A percentile compares a stretch with the other conserved stretches of the same genome.
phyloP scores from a whole-genome alignment of 164 flowering plant species.

The Platanus orientalis region DNA sequence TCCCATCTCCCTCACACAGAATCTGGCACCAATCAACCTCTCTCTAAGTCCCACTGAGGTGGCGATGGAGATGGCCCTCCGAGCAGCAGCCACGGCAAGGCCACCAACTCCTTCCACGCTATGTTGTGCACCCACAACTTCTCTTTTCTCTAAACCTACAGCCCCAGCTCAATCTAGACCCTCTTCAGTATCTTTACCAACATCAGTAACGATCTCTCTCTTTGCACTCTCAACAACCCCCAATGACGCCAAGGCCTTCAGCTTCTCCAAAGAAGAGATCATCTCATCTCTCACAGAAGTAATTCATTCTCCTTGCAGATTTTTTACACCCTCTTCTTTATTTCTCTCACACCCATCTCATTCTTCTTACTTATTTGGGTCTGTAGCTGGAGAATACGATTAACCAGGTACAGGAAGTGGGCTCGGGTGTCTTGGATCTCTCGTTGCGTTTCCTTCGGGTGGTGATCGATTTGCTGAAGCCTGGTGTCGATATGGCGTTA shows the following conservation, averaged over 20 bases:
- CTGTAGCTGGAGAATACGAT: constrained; percentile 74
- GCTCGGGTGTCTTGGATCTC: constrained; percentile 42
- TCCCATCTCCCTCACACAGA: no score
- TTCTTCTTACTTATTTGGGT: neutral
- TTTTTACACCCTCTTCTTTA: no score
- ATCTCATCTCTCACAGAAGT: constrained; percentile 69
- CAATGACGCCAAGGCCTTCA: constrained; percentile 55
- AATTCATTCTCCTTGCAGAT: neutral
- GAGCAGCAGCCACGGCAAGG: constrained; percentile 49
- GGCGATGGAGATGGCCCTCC: constrained; percentile 48
- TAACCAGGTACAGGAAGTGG: constrained; percentile 55
- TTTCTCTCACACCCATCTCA: neutral
- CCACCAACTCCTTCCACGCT: constrained; percentile 19
- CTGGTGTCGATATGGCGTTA: constrained; percentile 59
- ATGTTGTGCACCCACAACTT: neutral
- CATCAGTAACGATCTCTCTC: constrained; percentile 46
- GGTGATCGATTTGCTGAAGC: constrained; percentile 49
- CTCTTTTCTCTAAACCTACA: constrained; percentile 13
- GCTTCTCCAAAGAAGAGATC: constrained; percentile 68
- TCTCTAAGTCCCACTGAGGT: neutral
- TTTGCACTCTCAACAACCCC: constrained; percentile 49
- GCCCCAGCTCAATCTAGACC: constrained; percentile 22
- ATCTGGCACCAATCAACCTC: no score
- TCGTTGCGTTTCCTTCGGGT: constrained; percentile 33
- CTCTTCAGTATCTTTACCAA: constrained; percentile 30